A percentile compares a stretch with the other conserved stretches of the same genome.
Conservation (phyloP, 148 eudicot species). For the Heliamphora exappendiculata region DNA sequence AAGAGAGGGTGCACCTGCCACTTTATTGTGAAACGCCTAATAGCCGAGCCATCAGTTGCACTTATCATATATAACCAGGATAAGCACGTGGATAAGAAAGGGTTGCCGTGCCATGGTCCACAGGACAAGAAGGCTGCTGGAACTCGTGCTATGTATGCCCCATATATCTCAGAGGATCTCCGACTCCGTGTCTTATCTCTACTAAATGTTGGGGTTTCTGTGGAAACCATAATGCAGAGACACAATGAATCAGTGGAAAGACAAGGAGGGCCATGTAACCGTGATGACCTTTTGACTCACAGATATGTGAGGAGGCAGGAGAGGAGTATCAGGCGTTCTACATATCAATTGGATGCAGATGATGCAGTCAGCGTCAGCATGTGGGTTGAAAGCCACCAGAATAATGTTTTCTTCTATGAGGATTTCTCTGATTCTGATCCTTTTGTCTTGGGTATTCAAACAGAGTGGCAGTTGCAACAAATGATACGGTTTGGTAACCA, state of each 20-base stretch:
- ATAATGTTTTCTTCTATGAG: constrained; percentile 63
- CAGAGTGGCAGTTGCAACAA: constrained; percentile 98
- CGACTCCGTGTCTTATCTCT: constrained; percentile 77
- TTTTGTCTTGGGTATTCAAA: constrained; percentile 76
- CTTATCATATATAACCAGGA: constrained; percentile 81
- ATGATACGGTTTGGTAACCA: constrained; percentile 86
- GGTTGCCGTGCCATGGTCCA: constrained; percentile 92
- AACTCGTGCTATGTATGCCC: constrained; percentile 93
- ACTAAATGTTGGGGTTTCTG: constrained; percentile 82
- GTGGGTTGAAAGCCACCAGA: constrained; percentile 85
- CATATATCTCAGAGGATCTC: constrained; percentile 89
- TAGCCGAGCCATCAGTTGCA: constrained; percentile 78
- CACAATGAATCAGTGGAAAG: constrained; percentile 84
- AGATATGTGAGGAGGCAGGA: constrained; percentile 86
- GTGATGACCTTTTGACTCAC: constrained; percentile 91
- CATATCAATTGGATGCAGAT: constrained; percentile 68
- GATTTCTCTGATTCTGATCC: constrained; percentile 70
- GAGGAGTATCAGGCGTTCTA: constrained; percentile 73
- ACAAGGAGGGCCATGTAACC: constrained; percentile 84
- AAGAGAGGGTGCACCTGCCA: constrained; percentile 97
- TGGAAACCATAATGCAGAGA: constrained; percentile 94
- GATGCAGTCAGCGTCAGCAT: constrained; percentile 70
- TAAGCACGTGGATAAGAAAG: constrained; percentile 75
- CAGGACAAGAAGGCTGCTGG: constrained; percentile 82
- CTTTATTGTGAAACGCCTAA: constrained; percentile 86